Evolutionary conservation across 2,329 filamentous ascomycete genomes (phyloP), one percentile per base, ranked within the genome.

Genomic region (Colletotrichum somersetense): DNA sequence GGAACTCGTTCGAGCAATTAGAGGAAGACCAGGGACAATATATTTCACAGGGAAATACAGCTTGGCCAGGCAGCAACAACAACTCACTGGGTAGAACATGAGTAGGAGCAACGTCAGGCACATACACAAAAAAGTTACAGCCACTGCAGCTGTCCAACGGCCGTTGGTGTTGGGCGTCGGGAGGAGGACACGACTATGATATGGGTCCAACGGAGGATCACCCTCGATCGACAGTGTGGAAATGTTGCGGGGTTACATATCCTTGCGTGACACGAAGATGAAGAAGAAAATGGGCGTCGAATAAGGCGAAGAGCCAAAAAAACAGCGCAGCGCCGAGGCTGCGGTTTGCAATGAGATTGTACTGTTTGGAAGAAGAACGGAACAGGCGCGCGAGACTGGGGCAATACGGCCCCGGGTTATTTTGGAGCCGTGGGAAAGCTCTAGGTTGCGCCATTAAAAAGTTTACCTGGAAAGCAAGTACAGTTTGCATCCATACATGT

Each of bases 21-120:
- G 70, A 72, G 14, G 67, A 69, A 5, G 70, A 70, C n/a, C 70
- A 72, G 18, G 53, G 46, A 18, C 66, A 66, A 14, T 72, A 72
- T 14, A 64, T 72, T n/a, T 23, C 66, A 5, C 56, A 50, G 48
- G 62, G 66, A 14, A 72, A 50, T 46, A 57, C 70, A 7, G 55
- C 35, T 23, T 72, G 70, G 70, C 53, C 66, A 11, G 42, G 33
- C 38, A 64, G 61, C 35, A 66, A 14, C 48, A 72, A 53, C 23
- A 65, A 38, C 26, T 48, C 59, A 35, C 30, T 70, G 53, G 61
- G 56, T 10, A 71, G 70, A 44, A 66, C 61, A 35, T 72, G 61
- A 71, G 56, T 8, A 71, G 18, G 20, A 61, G 63, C 53, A 46
- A 46, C 12, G 64, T 20, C 35, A 53, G 61, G 33, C 23, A 46